Evolutionary conservation across 345 rosid genomes (phyloP).

Genomic region (Citrus mangshanensis): DNA sequence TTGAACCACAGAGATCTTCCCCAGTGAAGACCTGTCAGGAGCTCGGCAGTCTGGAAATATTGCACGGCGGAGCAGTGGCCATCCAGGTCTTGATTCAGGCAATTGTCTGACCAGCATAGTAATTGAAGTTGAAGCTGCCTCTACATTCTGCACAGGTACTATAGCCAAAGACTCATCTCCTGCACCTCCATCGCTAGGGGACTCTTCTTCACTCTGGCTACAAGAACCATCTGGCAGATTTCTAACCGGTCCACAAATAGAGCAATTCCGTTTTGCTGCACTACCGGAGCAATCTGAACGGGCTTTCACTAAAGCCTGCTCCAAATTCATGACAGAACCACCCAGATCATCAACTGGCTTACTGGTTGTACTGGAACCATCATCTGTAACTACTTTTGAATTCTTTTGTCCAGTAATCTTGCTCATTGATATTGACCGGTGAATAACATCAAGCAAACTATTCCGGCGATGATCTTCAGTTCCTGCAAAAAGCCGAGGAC

Average conservation of each 20-base stretch:
- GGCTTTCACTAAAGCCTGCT: slow-evolving; percentile 42
- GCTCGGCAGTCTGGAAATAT: slow-evolving; percentile 26
- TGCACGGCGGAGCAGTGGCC: slow-evolving; percentile 76
- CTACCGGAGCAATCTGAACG: slow-evolving; percentile 27
- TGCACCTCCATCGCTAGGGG: slow-evolving; percentile 17
- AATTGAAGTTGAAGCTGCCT: slow-evolving; percentile 36
- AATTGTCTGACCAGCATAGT: slow-evolving; percentile 40
- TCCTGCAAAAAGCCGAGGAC: slow-evolving; percentile 36
- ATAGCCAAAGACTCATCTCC: slow-evolving; percentile 49
- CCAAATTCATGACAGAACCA: slow-evolving; percentile 33
- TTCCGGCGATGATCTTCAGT: slow-evolving; percentile 37
- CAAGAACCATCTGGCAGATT: slow-evolving; percentile 19
- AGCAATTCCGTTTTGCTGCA: slow-evolving; percentile 39
- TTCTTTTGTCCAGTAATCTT: slow-evolving; percentile 30
- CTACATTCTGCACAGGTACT: slow-evolving; percentile 42
- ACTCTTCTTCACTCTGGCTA: slow-evolving; percentile 24
- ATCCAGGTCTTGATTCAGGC: slow-evolving; percentile 70
- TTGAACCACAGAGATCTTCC: slow-evolving; percentile 67
- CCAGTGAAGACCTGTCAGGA: slow-evolving; percentile 32
- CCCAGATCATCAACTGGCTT: slow-evolving; percentile 19
- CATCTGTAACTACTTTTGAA: slow-evolving; percentile 44
- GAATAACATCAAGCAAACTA: slow-evolving; percentile 53
- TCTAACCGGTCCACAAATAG: slow-evolving; percentile 49
- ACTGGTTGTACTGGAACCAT: slow-evolving; percentile 18
- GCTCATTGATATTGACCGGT: slow-evolving; percentile 44